Base-by-base conservation (phyloP, 805 yeast species). In the Ogataea parapolymorpha region DNA sequence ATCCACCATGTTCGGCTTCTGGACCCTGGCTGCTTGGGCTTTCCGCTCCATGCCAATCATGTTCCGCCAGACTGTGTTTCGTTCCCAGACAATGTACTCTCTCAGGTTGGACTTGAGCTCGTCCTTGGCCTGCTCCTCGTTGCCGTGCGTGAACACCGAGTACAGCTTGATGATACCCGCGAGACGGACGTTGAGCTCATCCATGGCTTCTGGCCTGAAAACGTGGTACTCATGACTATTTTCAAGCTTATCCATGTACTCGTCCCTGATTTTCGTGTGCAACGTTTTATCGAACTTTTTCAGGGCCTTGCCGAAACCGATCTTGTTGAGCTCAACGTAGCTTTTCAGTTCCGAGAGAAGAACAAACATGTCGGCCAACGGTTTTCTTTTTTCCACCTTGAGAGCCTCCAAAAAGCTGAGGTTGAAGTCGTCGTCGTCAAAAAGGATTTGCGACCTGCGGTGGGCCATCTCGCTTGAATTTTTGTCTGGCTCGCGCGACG, bases 41-140 rank as follows among this genome's bases (percentile, higher is more conserved):
- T 85, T 85, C 51, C 96, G 75, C 60, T 90, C 96, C 53, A 90
- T 65, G 16, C 93, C 91, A 59, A 91, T 83, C 83, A 91, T 82
- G 62, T 91, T 97, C 59, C 93, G 82, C 99, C 99, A 91, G 22
- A 91, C 97, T 0, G 97, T 91, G 61, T 89, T 89, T 62, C 99
- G 76, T 65, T 91, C 98, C 95, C 96, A 91, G 14, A 90, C 96
- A 26, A 91, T 85, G 61, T 91, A 95, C 55, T 91, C 99, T 49
- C 97, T 73, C 49, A 91, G 65, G 48, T 74, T 74, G 3, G 76
- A 65, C 49, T 71, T 68, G 41, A 76, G 62, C 37, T 74, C 79
- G 28, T 64, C 62, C 34, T 66, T 68, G 29, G 77, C 70, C 13
- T 58, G 42, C 7, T 70, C 72, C 32, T 66, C 54, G 44, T 65